Evolutionary conservation across 2,329 filamentous ascomycete genomes (phyloP), one percentile per base, ranked within the genome.

Genomic region (Dryadomyces quercus-mongolicae): DNA sequence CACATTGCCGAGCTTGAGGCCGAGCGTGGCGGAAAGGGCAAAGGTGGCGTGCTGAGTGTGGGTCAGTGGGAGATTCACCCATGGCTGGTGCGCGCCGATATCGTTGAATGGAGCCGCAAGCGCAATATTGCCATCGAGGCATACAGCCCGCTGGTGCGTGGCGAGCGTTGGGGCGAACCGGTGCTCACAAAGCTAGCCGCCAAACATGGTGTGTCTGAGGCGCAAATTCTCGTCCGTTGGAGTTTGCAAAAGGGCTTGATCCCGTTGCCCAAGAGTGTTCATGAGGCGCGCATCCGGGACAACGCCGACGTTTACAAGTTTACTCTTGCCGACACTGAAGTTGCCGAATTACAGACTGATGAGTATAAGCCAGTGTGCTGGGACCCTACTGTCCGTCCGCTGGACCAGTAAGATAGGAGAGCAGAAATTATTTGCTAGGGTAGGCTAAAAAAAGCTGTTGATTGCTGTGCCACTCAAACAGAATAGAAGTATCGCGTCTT

Each of bases 61-160:
- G 90, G 88, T 44, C 91, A 95, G 69, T 89, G 86, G 69, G 91
- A 96, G 70, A 71, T 96, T 12, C 91, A 96, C 68, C 91, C 91
- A 1, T 96, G 89, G 90, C 80, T 90, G 45, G 76, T 82, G 9
- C 76, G 90, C n/a, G 71, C 75, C 21, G 89, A 95, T 63, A 88
- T 96, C 57, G 82, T 84, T 9, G 72, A 79, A 49, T 96, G 90
- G 89, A 86, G 86, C 61, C 67, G 74, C 58, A 74, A 83, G 66
- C 74, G 81, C 18, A 74, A 75, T 56, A 71, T 87, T 20, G 76
- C 81, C 36, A 66, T 86, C 15, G 75, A 89, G 68, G 81, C 81
- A 0, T 85, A 83, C 64, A 75, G 72, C 45, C 80, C 81, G 13
- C 71, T 84, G 45, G 78, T 82, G 1, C 72, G 76, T 47, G 90